Evolutionary conservation across 345 rosid genomes (phyloP).

Genomic region (Excoecaria cochinchinensis): DNA sequence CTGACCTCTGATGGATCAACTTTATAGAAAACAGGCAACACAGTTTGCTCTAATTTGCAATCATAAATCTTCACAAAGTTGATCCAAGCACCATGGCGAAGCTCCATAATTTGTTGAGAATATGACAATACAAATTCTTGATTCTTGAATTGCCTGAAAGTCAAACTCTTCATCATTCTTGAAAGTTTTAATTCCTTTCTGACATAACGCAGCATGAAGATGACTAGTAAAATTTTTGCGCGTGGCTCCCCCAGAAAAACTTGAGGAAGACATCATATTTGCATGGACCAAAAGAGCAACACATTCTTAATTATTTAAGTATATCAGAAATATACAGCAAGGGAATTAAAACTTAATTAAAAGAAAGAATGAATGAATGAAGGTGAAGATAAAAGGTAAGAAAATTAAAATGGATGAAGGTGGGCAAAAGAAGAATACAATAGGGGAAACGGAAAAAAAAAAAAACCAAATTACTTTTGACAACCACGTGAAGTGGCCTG

Average conservation of each 20-base stretch:
- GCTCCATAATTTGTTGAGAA: slow-evolving; percentile 4
- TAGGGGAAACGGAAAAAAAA: too few species aligned
- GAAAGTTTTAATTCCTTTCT: background rate
- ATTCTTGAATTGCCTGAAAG: background rate
- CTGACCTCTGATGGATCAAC: background rate
- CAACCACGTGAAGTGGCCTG: too few species aligned
- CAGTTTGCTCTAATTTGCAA: background rate
- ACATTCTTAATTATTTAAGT: background rate
- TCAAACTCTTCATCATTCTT: background rate
- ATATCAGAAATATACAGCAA: too few species aligned
- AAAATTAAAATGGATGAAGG: too few species aligned
- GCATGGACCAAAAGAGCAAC: background rate
- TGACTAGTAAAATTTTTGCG: background rate
- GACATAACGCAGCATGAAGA: background rate
- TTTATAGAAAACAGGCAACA: slow-evolving; percentile 6
- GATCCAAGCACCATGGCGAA: background rate
- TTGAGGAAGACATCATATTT: slow-evolving; percentile 16
- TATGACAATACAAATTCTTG: background rate
- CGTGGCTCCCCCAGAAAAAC: background rate
- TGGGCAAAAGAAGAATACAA: too few species aligned
- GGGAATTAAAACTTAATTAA: too few species aligned
- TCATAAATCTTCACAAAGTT: slow-evolving; percentile 7
- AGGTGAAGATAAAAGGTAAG: too few species aligned
- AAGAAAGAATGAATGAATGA: too few species aligned
- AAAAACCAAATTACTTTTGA: too few species aligned